Percentiles rank a stretch among this genome's conserved stretches.
These are phyloP conservation scores for Kazachstania psychrophila DNA, from an alignment of 805 yeast species.

Conservation along the genomic window DNA sequence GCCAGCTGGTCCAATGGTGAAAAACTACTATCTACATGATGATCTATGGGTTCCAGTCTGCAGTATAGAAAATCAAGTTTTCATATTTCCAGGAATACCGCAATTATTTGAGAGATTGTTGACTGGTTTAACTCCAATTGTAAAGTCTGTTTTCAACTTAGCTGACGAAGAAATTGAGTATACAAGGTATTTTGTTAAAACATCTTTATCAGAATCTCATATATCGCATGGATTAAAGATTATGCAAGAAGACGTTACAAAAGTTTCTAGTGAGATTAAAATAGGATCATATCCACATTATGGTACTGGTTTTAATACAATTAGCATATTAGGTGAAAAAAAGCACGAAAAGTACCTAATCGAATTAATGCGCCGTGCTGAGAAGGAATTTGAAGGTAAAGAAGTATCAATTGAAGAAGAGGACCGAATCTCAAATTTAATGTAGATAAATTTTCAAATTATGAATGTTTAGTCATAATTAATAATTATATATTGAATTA, in stretches of 20 bases:
- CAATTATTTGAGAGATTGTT: constrained; percentile 53
- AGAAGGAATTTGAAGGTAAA: constrained; percentile 42
- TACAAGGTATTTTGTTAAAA: constrained; percentile 50
- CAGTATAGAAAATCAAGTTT: constrained; percentile 52
- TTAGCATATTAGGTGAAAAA: constrained; percentile 60
- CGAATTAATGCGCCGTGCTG: constrained; percentile 38
- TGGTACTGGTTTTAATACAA: constrained; percentile 52
- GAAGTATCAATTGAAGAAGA: constrained; percentile 55
- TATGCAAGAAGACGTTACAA: constrained; percentile 38
- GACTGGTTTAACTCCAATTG: constrained; percentile 33
- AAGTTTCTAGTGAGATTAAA: constrained; percentile 38
- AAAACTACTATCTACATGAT: constrained; percentile 39
- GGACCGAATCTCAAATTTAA: constrained; percentile 28
- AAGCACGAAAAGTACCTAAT: constrained; percentile 33
- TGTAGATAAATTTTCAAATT: no score
- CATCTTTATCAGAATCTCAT: constrained; percentile 50
- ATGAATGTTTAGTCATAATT: no score
- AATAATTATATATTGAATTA: no score
- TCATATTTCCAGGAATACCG: constrained; percentile 80
- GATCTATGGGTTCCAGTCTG: constrained; percentile 81
- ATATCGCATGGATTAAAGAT: constrained; percentile 55
- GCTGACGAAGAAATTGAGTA: constrained; percentile 25
- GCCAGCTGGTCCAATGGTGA: constrained; percentile 44
- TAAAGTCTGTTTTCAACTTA: constrained; percentile 32
- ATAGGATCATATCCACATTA: constrained; percentile 83